Percentiles rank a stretch among this genome's conserved stretches.
These are phyloP conservation scores for Fusarium udum DNA, from an alignment of 2,329 filamentous ascomycete species.

Conservation along the genomic window DNA sequence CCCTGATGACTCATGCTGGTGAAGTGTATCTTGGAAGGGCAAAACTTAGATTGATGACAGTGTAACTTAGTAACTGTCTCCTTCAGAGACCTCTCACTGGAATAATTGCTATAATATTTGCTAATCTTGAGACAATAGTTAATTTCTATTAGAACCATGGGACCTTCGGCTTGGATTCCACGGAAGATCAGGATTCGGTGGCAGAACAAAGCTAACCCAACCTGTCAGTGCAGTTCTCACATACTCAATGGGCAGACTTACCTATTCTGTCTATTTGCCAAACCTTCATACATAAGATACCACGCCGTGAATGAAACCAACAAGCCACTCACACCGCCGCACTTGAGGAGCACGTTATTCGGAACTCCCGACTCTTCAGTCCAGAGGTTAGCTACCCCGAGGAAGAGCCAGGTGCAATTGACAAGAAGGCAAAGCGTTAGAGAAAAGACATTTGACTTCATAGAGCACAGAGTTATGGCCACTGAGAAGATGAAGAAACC, in stretches of 20 bases:
- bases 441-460: slow-evolving; percentile 21
- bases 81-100: too few species aligned
- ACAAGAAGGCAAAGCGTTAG: slow-evolving; percentile 9
- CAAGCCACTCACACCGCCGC: slow-evolving; percentile 1
- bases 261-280: slow-evolving; percentile 11
- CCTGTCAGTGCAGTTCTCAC: background rate
- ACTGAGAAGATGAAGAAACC: slow-evolving; percentile 18
- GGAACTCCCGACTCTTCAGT: slow-evolving; percentile 5
- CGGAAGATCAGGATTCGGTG: background rate
- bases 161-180: slow-evolving; percentile 1
- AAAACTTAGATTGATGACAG: too few species aligned
- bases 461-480: background rate
- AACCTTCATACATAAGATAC: slow-evolving; percentile 17
- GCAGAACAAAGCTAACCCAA: background rate
- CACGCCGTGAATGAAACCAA: slow-evolving; percentile 2
- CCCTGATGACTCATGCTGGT: too few species aligned
- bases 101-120: fast-evolving
- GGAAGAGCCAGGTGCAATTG: slow-evolving; percentile 5
- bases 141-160: fast-evolving
- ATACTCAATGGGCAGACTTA: fast-evolving
- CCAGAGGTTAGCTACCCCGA: background rate
- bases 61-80: too few species aligned
- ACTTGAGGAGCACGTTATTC: background rate
- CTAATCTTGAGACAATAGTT: fast-evolving
- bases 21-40: too few species aligned